These are phyloP conservation scores for Fennellomyces sp. DNA, from an alignment of 371 early-diverging fungal genomes.

Conservation along the genomic window DNA sequence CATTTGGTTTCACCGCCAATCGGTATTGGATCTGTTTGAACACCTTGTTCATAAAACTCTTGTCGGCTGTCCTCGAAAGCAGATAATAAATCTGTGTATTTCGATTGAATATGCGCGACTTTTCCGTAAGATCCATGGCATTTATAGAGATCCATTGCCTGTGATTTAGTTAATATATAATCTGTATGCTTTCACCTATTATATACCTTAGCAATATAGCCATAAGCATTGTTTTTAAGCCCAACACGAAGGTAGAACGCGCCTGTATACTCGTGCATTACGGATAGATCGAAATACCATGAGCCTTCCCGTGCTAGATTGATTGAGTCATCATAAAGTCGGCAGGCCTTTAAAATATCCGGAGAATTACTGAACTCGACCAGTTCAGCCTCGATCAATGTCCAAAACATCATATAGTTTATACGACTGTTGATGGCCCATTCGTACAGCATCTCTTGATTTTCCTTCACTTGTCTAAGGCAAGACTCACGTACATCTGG, in stretches of 20 bases:
- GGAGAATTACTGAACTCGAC: slow-evolving; percentile 8
- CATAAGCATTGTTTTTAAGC: slow-evolving; percentile 38
- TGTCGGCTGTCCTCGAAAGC: slow-evolving; percentile 32
- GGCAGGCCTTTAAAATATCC: slow-evolving; percentile 13
- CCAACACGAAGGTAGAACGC: slow-evolving; percentile 38
- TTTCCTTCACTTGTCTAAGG: slow-evolving; percentile 22
- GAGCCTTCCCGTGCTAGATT: slow-evolving; percentile 34
- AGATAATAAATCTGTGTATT: slow-evolving; percentile 25
- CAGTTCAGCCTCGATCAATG: slow-evolving; percentile 14
- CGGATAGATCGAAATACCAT: slow-evolving; percentile 33
- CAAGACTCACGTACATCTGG: slow-evolving; percentile 15
- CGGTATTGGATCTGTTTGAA: slow-evolving; percentile 46
- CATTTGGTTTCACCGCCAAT: slow-evolving; percentile 39
- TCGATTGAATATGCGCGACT: slow-evolving; percentile 30
- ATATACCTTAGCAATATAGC: slow-evolving; percentile 32
- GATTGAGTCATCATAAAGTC: slow-evolving; percentile 42
- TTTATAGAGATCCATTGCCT: slow-evolving; percentile 29
- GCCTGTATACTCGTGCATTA: slow-evolving; percentile 42
- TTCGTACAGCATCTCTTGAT: slow-evolving; percentile 26
- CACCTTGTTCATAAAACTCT: slow-evolving; percentile 32
- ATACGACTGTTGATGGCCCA: slow-evolving; percentile 32
- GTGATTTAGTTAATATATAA: neutral
- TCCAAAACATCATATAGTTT: slow-evolving; percentile 39
- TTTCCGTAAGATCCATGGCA: slow-evolving; percentile 44
- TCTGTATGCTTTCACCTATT: neutral